Evolutionary conservation across 1,284 basidiomycete genomes (phyloP).

Genomic region (Trametes polyzona): DNA sequence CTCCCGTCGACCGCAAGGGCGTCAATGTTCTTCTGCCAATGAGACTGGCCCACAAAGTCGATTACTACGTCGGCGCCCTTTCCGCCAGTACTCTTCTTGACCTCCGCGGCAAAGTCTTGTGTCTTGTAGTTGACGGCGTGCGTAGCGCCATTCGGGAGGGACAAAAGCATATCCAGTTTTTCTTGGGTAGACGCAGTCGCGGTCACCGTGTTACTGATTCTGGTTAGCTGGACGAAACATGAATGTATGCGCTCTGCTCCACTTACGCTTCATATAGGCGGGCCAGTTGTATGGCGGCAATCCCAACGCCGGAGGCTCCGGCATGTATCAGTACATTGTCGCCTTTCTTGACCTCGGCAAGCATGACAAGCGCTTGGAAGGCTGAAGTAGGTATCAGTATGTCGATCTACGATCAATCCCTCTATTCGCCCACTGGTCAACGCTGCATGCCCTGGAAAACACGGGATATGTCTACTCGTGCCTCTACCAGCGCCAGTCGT

Average conservation of each 20-base stretch:
- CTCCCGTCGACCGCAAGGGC: conserved; percentile 79
- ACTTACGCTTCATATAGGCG: conserved; percentile 75
- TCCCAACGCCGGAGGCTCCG: conserved; percentile 88
- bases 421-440: too few relatives aligned
- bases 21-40: conserved; percentile 85
- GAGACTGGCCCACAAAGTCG: conserved; percentile 86
- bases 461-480: too few relatives aligned
- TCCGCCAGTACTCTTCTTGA: conserved; percentile 64
- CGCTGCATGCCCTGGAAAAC: too few relatives aligned
- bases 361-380: conserved; percentile 79
- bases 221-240: conserved; percentile 11
- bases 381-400: conserved; percentile 47
- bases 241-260: neutral
- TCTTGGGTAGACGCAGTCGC: conserved; percentile 86
- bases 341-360: conserved; percentile 70
- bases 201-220: conserved; percentile 66
- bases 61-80: conserved; percentile 84
- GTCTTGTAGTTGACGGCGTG: conserved; percentile 88
- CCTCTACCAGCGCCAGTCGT: too few relatives aligned
- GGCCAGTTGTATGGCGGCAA: conserved; percentile 91
- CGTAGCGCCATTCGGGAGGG: conserved; percentile 66
- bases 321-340: conserved; percentile 89
- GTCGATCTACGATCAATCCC: neutral
- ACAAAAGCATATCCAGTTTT: conserved; percentile 82
- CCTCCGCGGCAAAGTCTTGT: conserved; percentile 74